Conservation (phyloP, 1,284 basidiomycete genomes). For the Ganoderma multipileum region DNA sequence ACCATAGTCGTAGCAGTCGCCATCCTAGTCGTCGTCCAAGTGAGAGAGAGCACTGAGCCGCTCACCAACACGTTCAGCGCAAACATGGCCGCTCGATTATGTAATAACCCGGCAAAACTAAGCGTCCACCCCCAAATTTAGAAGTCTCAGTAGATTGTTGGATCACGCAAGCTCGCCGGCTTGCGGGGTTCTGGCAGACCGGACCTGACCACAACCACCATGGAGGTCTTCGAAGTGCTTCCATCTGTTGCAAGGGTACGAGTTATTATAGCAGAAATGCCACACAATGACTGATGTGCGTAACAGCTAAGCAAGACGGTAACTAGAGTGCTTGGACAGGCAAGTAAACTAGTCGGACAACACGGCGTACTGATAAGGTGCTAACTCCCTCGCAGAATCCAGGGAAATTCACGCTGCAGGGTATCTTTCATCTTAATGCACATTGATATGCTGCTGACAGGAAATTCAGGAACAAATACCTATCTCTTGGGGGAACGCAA, state of each 20-base stretch:
- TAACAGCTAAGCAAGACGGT: slow-evolving; percentile 68
- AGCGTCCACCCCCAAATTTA: background rate
- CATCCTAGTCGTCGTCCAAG: slow-evolving; percentile 46
- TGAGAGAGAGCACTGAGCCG: slow-evolving; percentile 16
- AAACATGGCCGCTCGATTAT: slow-evolving; percentile 22
- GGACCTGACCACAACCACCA: slow-evolving; percentile 14
- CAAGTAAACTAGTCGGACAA: slow-evolving; percentile 33
- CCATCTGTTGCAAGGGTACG: slow-evolving; percentile 59
- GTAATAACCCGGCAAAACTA: slow-evolving; percentile 10
- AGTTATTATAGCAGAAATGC: background rate
- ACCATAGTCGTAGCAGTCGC: slow-evolving; percentile 51
- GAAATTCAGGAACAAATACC: slow-evolving; percentile 81
- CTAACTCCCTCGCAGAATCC: slow-evolving; percentile 68
- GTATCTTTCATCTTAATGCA: slow-evolving; percentile 42
- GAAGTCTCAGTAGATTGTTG: background rate
- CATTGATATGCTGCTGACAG: background rate
- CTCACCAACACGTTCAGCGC: slow-evolving; percentile 12
- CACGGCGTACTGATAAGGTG: background rate
- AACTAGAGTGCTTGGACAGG: slow-evolving; percentile 77
- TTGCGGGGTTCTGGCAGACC: slow-evolving; percentile 10
- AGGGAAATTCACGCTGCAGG: slow-evolving; percentile 91
- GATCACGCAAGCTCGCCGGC: too few relatives aligned
- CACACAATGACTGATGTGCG: background rate
- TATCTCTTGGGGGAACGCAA: slow-evolving; percentile 81
- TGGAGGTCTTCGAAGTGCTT: slow-evolving; percentile 45